A percentile compares a stretch with the other conserved stretches of the same genome.
phyloP scores from a whole-genome alignment of 2,329 filamentous ascomycete genomes.

The Exophiala oligosperma region DNA sequence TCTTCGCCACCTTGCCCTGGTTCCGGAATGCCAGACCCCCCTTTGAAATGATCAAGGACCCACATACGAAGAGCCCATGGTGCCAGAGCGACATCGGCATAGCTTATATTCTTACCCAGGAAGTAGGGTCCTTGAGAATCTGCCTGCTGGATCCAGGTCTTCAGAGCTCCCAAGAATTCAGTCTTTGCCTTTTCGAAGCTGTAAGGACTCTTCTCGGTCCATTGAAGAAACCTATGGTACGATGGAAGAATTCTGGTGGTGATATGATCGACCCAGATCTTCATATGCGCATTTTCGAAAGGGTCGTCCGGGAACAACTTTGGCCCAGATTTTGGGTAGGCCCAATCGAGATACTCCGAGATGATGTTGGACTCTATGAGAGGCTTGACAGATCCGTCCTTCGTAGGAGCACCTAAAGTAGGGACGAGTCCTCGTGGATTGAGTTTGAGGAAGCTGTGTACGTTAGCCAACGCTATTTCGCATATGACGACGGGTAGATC shows the following conservation, averaged over 20 bases:
- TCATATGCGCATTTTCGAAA: constrained; percentile 64
- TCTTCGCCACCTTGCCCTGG: constrained; percentile 54
- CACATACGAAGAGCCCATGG: constrained; percentile 74
- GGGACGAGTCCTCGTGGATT: constrained; percentile 77
- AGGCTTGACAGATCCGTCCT: constrained; percentile 46
- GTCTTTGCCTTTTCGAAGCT: constrained; percentile 54
- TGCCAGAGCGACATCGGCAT: constrained; percentile 70
- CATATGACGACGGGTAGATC: constrained; percentile 27
- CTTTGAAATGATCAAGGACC: constrained; percentile 74
- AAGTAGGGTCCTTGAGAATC: constrained; percentile 66
- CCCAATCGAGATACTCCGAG: constrained; percentile 75
- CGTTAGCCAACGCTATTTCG: constrained; percentile 39
- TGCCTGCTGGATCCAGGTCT: constrained; percentile 64
- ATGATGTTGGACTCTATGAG: constrained; percentile 73
- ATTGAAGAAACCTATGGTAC: constrained; percentile 64
- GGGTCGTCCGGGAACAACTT: constrained; percentile 59
- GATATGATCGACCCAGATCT: constrained; percentile 75
- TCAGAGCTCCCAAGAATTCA: constrained; percentile 61
- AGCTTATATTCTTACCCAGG: constrained; percentile 58
- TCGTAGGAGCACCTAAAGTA: constrained; percentile 50
- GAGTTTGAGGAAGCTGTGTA: constrained; percentile 59
- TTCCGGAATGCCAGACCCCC: constrained; percentile 50
- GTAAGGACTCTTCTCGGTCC: constrained; percentile 42
- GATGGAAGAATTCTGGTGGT: constrained; percentile 65
- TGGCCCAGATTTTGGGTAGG: constrained; percentile 54